Percentiles rank a stretch among this genome's conserved stretches.
These are phyloP conservation scores for Clohesyomyces aquaticus DNA, from an alignment of 495 filamentous ascomycete genomes.

Conservation along the genomic window DNA sequence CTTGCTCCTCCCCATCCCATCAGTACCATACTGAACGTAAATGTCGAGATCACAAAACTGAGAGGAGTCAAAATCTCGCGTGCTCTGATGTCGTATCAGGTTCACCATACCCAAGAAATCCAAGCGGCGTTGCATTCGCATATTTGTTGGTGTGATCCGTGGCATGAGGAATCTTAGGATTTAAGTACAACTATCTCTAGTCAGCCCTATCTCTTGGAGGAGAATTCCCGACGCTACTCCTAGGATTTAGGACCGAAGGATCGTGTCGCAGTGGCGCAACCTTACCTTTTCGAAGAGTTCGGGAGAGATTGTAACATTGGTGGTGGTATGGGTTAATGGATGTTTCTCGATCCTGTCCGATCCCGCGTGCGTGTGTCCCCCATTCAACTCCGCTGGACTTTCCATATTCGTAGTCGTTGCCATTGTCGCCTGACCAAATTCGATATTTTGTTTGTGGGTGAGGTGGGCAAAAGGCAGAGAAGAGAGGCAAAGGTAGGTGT, in stretches of 20 bases:
- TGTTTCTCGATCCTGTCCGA: conserved; percentile 23
- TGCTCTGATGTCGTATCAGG: no score
- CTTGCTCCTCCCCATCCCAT: conserved; percentile 61
- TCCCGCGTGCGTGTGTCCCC: background rate
- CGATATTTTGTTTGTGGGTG: no score
- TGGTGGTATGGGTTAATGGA: conserved; percentile 24
- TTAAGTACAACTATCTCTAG: conserved; percentile 54
- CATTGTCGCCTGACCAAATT: background rate
- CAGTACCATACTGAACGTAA: conserved; percentile 49
- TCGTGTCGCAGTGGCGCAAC: background rate
- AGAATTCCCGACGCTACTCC: no score
- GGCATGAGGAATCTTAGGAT: conserved; percentile 55
- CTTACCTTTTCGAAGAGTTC: conserved; percentile 60
- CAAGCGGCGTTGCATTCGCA: conserved; percentile 48
- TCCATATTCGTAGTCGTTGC: conserved; percentile 8
- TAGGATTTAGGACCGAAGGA: no score
- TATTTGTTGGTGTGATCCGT: conserved; percentile 61
- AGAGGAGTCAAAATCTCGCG: no score
- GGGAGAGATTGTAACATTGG: conserved; percentile 49
- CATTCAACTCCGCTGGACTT: background rate
- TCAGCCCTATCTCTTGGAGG: no score
- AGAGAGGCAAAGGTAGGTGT: no score
- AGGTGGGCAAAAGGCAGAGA: no score
- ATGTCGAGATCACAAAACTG: conserved; percentile 54
- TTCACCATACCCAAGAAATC: conserved; percentile 52